phyloP scores from a whole-genome alignment of 1,139 yeast species.

The Suhomyces coccinellae region DNA sequence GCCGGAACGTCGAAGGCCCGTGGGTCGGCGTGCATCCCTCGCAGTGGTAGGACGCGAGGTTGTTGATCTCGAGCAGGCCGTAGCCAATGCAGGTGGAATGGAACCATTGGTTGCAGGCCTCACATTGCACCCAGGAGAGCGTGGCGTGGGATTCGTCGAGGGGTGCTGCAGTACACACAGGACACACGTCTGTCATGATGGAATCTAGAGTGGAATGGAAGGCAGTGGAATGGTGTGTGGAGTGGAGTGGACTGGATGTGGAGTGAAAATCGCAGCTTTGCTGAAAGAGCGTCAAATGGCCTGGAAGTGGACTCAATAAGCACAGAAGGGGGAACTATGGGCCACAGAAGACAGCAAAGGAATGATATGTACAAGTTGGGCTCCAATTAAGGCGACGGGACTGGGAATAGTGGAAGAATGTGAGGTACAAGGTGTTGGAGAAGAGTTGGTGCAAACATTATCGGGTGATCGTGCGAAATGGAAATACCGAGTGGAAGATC shows the following conservation, averaged over 20 bases:
- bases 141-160: conserved; percentile 20
- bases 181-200: conserved; percentile 22
- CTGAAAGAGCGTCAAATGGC: no score
- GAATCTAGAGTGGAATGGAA: no score
- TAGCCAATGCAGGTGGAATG: conserved; percentile 55
- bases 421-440: no score
- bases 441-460: no score
- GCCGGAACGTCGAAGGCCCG: conserved; percentile 55
- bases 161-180: conserved; percentile 22
- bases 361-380: no score
- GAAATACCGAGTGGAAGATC: no score
- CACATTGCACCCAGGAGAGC: conserved; percentile 63
- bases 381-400: no score
- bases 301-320: no score
- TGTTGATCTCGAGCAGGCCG: conserved; percentile 33
- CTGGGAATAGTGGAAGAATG: no score
- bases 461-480: no score
- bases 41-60: conserved; percentile 59
- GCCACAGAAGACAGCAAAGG: no score
- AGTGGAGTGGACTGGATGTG: not conserved
- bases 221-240: not conserved
- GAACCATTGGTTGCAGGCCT: conserved; percentile 60
- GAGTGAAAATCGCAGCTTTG: not conserved
- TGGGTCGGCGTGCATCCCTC: conserved; percentile 39
- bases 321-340: no score